Conservation (phyloP, 2,329 filamentous ascomycete species). For the Hypoxylon sp. region DNA sequence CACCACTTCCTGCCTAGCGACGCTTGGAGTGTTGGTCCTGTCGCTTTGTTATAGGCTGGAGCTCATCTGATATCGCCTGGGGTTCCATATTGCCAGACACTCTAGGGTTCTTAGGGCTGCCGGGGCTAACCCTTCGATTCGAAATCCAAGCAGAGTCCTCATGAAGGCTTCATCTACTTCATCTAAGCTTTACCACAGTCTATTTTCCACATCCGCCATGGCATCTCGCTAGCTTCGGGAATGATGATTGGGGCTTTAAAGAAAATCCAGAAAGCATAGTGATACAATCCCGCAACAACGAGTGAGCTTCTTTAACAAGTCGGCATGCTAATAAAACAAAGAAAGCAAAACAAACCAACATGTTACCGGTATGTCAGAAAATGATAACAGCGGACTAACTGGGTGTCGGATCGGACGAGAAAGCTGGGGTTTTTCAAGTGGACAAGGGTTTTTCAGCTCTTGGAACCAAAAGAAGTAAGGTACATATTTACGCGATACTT, state of each 20-base stretch:
- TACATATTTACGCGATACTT: background rate
- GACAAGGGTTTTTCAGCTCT: slow-evolving; percentile 8
- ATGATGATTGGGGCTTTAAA: background rate
- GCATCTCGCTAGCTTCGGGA: background rate
- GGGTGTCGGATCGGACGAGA: background rate
- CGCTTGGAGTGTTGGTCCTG: background rate
- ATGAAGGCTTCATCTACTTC: slow-evolving; percentile 1
- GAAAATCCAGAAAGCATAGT: background rate
- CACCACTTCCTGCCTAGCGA: background rate
- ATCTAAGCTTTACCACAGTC: background rate
- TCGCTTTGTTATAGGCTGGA: background rate
- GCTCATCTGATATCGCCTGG: background rate
- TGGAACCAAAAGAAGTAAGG: background rate
- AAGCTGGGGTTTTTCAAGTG: background rate
- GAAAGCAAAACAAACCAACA: background rate
- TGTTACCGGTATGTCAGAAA: background rate
- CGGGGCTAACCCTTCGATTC: background rate
- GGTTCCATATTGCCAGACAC: background rate
- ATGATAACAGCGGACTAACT: background rate
- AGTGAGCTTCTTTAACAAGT: background rate
- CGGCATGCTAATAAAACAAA: background rate
- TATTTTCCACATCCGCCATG: background rate
- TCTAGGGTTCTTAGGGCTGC: slow-evolving; percentile 2
- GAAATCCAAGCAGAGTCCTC: background rate
- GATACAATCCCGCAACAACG: background rate